Percentiles rank a stretch among this genome's conserved stretches.
Conservation (phyloP, 2,329 filamentous ascomycete genomes). For the Arachnomyces sp. region DNA sequence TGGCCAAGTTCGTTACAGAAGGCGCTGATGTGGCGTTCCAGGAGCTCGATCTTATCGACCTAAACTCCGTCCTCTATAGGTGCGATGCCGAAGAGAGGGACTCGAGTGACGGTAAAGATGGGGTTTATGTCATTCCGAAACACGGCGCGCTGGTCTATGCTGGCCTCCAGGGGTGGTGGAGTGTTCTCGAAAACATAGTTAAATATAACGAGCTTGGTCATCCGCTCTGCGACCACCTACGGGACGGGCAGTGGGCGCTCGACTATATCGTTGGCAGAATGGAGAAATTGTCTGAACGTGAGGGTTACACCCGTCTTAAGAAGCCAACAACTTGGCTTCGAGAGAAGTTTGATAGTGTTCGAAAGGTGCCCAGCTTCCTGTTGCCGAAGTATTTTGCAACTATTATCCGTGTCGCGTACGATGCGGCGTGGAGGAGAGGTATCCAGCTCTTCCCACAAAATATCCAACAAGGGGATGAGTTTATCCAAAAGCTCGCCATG, state of each 20-base stretch:
- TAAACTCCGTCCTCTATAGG: slow-evolving; percentile 87
- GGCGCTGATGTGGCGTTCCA: slow-evolving; percentile 72
- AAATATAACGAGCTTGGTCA: slow-evolving; percentile 85
- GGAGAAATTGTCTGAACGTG: slow-evolving; percentile 58
- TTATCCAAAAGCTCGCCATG: slow-evolving; percentile 80
- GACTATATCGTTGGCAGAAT: slow-evolving; percentile 78
- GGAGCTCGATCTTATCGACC: slow-evolving; percentile 65
- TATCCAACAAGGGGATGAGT: slow-evolving; percentile 73
- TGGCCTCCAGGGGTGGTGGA: slow-evolving; percentile 98
- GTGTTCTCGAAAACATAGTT: slow-evolving; percentile 74
- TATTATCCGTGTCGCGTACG: slow-evolving; percentile 78
- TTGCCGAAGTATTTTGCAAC: slow-evolving; percentile 89
- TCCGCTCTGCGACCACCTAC: slow-evolving; percentile 84
- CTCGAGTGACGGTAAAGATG: slow-evolving; percentile 67
- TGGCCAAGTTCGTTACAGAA: slow-evolving; percentile 79
- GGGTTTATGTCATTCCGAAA: slow-evolving; percentile 80
- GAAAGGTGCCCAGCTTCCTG: slow-evolving; percentile 77
- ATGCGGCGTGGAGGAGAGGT: slow-evolving; percentile 68
- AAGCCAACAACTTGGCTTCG: slow-evolving; percentile 69
- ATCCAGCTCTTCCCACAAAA: slow-evolving; percentile 72
- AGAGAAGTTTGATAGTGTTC: slow-evolving; percentile 76
- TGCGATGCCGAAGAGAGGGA: slow-evolving; percentile 85
- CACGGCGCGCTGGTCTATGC: slow-evolving; percentile 84
- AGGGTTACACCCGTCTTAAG: slow-evolving; percentile 54
- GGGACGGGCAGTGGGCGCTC: slow-evolving; percentile 83